Evolutionary conservation across 805 yeast genomes (phyloP).

Genomic region (Yarrowia yakushimensis): DNA sequence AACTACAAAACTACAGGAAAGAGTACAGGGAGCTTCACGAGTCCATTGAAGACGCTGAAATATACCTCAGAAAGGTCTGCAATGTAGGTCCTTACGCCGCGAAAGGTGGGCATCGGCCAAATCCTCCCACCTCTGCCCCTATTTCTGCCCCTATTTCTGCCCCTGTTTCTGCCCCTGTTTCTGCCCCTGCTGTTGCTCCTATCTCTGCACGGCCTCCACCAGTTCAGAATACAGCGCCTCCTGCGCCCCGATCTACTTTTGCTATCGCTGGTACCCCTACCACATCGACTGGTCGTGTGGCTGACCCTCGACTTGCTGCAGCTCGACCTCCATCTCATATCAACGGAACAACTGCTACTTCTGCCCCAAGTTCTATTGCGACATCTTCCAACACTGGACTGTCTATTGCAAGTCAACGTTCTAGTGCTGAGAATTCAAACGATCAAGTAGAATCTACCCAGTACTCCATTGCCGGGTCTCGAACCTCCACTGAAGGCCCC

Average conservation of each 20-base stretch:
- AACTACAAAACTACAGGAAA: neutral
- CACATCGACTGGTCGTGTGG: neutral
- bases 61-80: neutral
- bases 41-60: neutral
- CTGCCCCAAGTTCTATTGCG: neutral
- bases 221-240: neutral
- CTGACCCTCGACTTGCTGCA: neutral
- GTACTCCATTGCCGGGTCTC: slow-evolving; percentile 17
- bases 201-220: too few species aligned
- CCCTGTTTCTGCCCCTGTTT: neutral
- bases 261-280: neutral
- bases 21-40: neutral
- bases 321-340: neutral
- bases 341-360: neutral
- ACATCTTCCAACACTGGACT: neutral
- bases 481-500: neutral
- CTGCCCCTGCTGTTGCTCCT: too few species aligned
- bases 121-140: neutral
- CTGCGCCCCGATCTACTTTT: neutral
- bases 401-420: slow-evolving; percentile 1
- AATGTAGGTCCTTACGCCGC: neutral
- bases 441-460: neutral
- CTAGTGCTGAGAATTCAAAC: neutral
- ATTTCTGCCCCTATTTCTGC: neutral
- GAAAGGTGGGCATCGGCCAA: neutral